These are phyloP conservation scores for Clavulina sp. DNA, from an alignment of 768 basidiomycete species.

Conservation along the genomic window DNA sequence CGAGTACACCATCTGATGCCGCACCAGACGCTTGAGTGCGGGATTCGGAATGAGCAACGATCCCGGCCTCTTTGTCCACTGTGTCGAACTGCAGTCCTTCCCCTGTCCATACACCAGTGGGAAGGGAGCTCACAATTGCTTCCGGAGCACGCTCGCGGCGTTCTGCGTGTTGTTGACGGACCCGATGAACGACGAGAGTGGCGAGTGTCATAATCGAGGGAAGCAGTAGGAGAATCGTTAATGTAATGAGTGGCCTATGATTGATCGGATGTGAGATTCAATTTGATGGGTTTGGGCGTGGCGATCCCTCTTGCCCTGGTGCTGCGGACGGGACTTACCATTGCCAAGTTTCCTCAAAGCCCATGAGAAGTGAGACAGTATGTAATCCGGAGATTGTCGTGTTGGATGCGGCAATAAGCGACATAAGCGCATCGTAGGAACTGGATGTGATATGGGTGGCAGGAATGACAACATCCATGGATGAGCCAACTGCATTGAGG, in stretches of 20 bases:
- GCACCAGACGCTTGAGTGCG: slow-evolving; percentile 7
- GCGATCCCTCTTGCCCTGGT: not conserved
- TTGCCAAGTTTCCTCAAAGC: slow-evolving; percentile 41
- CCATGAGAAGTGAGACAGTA: slow-evolving; percentile 37
- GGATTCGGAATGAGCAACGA: slow-evolving; percentile 11
- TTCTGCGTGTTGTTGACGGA: slow-evolving; percentile 67
- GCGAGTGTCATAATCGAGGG: slow-evolving; percentile 79
- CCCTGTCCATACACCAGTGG: slow-evolving; percentile 72
- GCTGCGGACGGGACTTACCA: slow-evolving; percentile 37
- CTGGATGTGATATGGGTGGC: slow-evolving; percentile 78
- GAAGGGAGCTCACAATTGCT: slow-evolving; percentile 56
- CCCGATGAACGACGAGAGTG: slow-evolving; percentile 76
- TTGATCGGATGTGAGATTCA: slow-evolving; percentile 4
- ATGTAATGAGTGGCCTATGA: slow-evolving; percentile 78
- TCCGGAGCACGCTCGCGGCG: slow-evolving; percentile 66
- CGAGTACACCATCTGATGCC: slow-evolving; percentile 6
- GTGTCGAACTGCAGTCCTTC: slow-evolving; percentile 26
- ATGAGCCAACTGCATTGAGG: slow-evolving; percentile 31
- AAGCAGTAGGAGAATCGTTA: slow-evolving; percentile 72
- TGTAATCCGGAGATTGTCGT: slow-evolving; percentile 61
- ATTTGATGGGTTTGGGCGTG: not conserved
- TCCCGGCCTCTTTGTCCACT: slow-evolving; percentile 11
- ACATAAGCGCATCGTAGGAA: slow-evolving; percentile 52
- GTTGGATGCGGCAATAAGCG: slow-evolving; percentile 56
- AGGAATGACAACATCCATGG: slow-evolving; percentile 65